phyloP scores from a whole-genome alignment of 345 rosid genomes.

The Syzygium aqueum region DNA sequence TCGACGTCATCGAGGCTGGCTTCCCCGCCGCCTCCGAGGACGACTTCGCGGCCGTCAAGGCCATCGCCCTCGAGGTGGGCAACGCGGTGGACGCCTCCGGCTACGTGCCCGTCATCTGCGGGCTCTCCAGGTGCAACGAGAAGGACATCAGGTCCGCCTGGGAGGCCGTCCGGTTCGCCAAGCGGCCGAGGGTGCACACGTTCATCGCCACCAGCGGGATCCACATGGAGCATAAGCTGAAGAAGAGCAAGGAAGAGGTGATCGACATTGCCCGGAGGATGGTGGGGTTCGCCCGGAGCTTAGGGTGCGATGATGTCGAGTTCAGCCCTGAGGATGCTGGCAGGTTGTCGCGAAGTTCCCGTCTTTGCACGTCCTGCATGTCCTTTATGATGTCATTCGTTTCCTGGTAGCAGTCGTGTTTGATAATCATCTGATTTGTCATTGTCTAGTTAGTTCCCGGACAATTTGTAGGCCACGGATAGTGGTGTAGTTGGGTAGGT shows the following conservation, averaged over 20 bases:
- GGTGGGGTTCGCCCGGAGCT: conserved; percentile 68
- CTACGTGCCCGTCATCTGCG: conserved; percentile 89
- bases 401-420: not conserved
- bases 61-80: conserved; percentile 69
- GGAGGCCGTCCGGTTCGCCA: conserved; percentile 86
- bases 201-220: conserved; percentile 86
- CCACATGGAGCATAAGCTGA: conserved; percentile 74
- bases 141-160: conserved; percentile 69
- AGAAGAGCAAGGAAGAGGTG: conserved; percentile 64
- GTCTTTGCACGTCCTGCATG: not conserved
- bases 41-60: conserved; percentile 78
- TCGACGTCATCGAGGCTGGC: conserved; percentile 89
- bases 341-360: conserved; percentile 26
- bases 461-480: not conserved
- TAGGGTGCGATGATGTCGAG: conserved; percentile 89
- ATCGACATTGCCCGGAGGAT: conserved; percentile 64
- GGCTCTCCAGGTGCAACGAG: conserved; percentile 79
- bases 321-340: conserved; percentile 98
- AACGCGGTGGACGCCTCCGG: conserved; percentile 51
- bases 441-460: not conserved
- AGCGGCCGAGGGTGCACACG: conserved; percentile 73
- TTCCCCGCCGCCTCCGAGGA: conserved; percentile 90
- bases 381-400: not conserved
- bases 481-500: not conserved
- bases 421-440: not conserved